Percentiles rank a stretch among this genome's conserved stretches.
Evolutionary conservation across 768 basidiomycete species (phyloP).

Genomic region (Suillus ampliporus): DNA sequence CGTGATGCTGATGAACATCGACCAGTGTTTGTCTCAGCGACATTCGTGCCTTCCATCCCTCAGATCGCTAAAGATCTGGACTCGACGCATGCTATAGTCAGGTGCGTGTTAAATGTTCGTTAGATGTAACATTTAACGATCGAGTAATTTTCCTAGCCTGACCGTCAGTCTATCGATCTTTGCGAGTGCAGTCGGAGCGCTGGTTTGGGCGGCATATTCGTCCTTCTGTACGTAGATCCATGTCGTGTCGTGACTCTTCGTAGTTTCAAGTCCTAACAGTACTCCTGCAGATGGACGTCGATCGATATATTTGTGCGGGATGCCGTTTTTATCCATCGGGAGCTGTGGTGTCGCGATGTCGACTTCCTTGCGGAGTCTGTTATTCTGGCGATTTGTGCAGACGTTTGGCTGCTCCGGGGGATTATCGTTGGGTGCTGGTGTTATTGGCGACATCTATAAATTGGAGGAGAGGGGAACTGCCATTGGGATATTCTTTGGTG

Average conservation of each 20-base stretch:
- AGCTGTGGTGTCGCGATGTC: conserved; percentile 65
- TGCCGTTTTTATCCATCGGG: conserved; percentile 63
- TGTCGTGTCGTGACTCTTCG: not conserved
- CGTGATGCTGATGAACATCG: not conserved
- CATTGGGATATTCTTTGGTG: conserved; percentile 63
- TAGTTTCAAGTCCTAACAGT: conserved; percentile 3
- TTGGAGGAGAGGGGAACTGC: conserved; percentile 65
- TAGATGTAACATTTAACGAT: not conserved
- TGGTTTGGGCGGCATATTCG: conserved; percentile 57
- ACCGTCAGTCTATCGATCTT: conserved; percentile 59
- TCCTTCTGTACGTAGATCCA: conserved; percentile 49
- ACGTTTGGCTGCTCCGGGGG: conserved; percentile 65
- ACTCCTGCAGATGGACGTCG: conserved; percentile 63
- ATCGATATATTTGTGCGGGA: conserved; percentile 60
- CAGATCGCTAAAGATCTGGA: conserved; percentile 70
- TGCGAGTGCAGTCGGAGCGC: conserved; percentile 48
- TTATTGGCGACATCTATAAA: conserved; percentile 70
- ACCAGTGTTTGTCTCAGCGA: conserved; percentile 69
- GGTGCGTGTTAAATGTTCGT: conserved; percentile 37
- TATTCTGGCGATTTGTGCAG: conserved; percentile 69
- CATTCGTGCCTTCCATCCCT: conserved; percentile 78
- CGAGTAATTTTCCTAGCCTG: conserved; percentile 37
- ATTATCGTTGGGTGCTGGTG: conserved; percentile 57
- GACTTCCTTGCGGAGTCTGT: conserved; percentile 47
- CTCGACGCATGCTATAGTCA: conserved; percentile 61